phyloP scores from a whole-genome alignment of 2,329 filamentous ascomycete species.

The Calonectria pteridis region DNA sequence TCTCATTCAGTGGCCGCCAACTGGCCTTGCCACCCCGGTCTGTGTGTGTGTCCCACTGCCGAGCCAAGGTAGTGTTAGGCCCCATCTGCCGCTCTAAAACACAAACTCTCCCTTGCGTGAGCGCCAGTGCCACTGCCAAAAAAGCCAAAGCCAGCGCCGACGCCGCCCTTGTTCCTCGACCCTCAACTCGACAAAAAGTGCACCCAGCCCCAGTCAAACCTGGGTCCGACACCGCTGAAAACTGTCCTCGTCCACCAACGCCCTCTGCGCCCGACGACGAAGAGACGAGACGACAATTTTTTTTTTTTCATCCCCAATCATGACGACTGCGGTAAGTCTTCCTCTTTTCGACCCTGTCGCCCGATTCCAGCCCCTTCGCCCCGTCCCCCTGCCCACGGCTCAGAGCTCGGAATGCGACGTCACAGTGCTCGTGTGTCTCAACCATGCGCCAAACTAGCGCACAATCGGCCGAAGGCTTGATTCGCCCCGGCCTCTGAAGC shows the following conservation, averaged over 20 bases:
- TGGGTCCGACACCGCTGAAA: constrained; percentile 30
- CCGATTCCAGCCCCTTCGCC: constrained; percentile 8
- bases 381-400: constrained; percentile 30
- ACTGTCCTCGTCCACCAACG: constrained; percentile 26
- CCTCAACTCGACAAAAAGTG: constrained; percentile 20
- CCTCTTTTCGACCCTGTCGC: constrained; percentile 11
- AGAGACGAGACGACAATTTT: constrained; percentile 4
- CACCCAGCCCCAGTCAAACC: constrained; percentile 21
- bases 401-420: constrained; percentile 47
- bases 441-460: constrained; percentile 50
- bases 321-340: constrained; percentile 32
- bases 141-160: constrained; percentile 10
- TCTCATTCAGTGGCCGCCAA: constrained; percentile 12
- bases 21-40: constrained; percentile 19
- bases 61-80: constrained; percentile 25
- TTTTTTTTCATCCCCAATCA: constrained; percentile 16
- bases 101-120: constrained; percentile 28
- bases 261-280: constrained; percentile 11
- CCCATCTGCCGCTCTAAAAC: constrained; percentile 28
- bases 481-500: constrained; percentile 44
- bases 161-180: constrained; percentile 21
- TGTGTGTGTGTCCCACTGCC: constrained; percentile 25
- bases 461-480: constrained; percentile 42
- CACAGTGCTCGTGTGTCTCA: constrained; percentile 54
- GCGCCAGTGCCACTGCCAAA: constrained; percentile 24